Evolutionary conservation across 2,329 filamentous ascomycete genomes (phyloP).

Genomic region (Westerdykella ornata): DNA sequence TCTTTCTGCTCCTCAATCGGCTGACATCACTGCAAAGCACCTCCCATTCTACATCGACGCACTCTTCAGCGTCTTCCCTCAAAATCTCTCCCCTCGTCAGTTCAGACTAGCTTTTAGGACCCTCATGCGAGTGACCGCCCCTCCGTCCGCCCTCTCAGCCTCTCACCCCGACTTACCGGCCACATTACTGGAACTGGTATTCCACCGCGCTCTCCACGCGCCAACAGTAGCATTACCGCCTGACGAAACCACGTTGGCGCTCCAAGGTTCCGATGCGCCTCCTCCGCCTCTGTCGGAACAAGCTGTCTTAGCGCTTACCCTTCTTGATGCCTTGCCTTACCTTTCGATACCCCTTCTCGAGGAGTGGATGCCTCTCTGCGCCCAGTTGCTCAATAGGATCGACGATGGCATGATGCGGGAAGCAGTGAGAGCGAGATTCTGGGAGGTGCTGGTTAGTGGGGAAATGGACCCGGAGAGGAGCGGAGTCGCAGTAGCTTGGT

Average conservation of each 20-base stretch:
- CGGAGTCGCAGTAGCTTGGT: slow-evolving; percentile 75
- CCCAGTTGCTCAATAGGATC: slow-evolving; percentile 60
- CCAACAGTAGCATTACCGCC: slow-evolving; percentile 41
- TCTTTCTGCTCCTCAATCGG: slow-evolving; percentile 72
- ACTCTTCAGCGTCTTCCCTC: slow-evolving; percentile 71
- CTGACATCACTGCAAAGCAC: slow-evolving; percentile 60
- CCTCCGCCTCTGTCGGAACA: slow-evolving; percentile 62
- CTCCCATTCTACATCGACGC: slow-evolving; percentile 79
- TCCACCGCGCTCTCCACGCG: slow-evolving; percentile 55
- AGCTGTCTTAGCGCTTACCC: slow-evolving; percentile 65
- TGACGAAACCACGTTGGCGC: slow-evolving; percentile 36
- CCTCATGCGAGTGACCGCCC: slow-evolving; percentile 71
- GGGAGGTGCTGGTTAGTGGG: slow-evolving; percentile 70
- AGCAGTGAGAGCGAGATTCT: slow-evolving; percentile 63
- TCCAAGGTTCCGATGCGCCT: slow-evolving; percentile 28
- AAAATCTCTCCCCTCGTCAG: slow-evolving; percentile 71
- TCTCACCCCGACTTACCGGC: slow-evolving; percentile 72
- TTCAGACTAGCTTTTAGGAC: slow-evolving; percentile 86
- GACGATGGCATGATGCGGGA: slow-evolving; percentile 56
- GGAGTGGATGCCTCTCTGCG: slow-evolving; percentile 72
- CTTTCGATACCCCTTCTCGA: slow-evolving; percentile 63
- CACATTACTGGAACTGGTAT: slow-evolving; percentile 70
- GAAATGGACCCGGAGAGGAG: slow-evolving; percentile 86
- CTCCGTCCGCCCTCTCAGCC: slow-evolving; percentile 67
- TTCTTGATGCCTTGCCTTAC: slow-evolving; percentile 72